Base-by-base conservation (phyloP, 2,329 filamentous ascomycete genomes). In the Basipetospora chlamydospora region DNA sequence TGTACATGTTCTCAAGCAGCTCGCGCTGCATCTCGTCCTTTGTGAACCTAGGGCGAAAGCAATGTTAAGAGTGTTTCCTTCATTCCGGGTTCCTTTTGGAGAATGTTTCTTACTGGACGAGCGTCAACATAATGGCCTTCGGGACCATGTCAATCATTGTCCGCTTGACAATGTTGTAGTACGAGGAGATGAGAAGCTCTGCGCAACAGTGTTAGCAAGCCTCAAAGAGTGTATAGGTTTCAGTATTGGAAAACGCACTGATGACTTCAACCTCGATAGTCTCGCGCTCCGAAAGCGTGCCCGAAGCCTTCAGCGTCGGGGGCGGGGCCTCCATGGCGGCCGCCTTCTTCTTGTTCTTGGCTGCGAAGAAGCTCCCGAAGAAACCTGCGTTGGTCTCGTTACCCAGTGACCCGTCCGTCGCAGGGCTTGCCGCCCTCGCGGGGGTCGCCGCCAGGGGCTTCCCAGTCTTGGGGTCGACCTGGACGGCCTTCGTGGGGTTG, bases 111-210 rank as follows among this genome's bases (percentile, higher is more conserved):
- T 76, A 94, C 81, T 88, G 79, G 35, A 98, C 90, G 31, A 98
- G 80, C 49, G 73, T 95, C 47, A 96, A 72, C 90, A 98, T 98
- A 55, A 98, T 92, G 28, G 90, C 90, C 65, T 98, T 98, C 47
- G 90, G 90, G 5, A 98, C 90, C 90, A 98, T 98, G 54, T 98
- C 90, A 46, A 96, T 95, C 86, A 98, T 92, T 42, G 92, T 98
- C 47, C 90, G 73, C 66, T 86, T 85, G 46, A 95, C 87, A 54
- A 98, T 98, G 62, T 94, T 95, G 64, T 83, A 98, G 67, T 98
- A 98, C 1, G 86, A 95, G 39, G 77, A 81, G 54, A 98, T 98
- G 40, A 98, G 70, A 44, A 98, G 76, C 64, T 98, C 83, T 90
- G 52, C 23, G 26, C 26, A 21, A 17, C 18, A 21, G 28, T 20